Conservation (phyloP, 176 grass and related monocot genomes). For the Carex myosuroides region DNA sequence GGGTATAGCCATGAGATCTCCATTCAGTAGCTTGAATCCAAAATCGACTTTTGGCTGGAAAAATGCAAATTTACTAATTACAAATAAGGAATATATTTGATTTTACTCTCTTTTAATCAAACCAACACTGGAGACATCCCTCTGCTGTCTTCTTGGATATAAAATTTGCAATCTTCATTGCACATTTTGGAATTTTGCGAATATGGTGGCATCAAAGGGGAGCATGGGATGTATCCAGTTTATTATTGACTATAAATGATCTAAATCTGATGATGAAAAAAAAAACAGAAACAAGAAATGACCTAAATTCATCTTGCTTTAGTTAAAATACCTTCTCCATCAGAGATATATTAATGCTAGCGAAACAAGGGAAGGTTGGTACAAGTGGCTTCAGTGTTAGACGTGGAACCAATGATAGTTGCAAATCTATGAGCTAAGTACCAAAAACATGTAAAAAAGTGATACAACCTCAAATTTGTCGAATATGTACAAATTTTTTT, state of each 20-base stretch:
- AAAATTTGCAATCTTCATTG: not conserved
- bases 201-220: not conserved
- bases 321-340: slow-evolving; percentile 73
- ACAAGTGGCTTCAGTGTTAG: slow-evolving; percentile 85
- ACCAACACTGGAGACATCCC: not conserved
- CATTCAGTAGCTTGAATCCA: slow-evolving; percentile 76
- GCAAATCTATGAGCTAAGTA: slow-evolving; percentile 71
- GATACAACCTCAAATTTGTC: not conserved
- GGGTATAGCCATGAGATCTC: slow-evolving; percentile 94
- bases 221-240: not conserved
- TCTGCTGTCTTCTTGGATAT: not conserved
- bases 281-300: not conserved
- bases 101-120: not conserved
- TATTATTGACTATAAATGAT: not conserved
- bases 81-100: not conserved
- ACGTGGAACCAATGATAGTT: slow-evolving; percentile 61
- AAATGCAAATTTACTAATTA: slow-evolving; percentile 13
- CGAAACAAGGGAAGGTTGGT: slow-evolving; percentile 91
- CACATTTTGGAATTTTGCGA: not conserved
- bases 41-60: slow-evolving; percentile 75
- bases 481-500: not conserved
- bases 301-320: slow-evolving; percentile 1
- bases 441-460: not conserved
- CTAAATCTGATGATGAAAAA: not conserved
- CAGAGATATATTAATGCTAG: slow-evolving; percentile 55